Base-by-base conservation (phyloP, 2,329 filamentous ascomycete genomes). In the Fusarium decemcellulare region DNA sequence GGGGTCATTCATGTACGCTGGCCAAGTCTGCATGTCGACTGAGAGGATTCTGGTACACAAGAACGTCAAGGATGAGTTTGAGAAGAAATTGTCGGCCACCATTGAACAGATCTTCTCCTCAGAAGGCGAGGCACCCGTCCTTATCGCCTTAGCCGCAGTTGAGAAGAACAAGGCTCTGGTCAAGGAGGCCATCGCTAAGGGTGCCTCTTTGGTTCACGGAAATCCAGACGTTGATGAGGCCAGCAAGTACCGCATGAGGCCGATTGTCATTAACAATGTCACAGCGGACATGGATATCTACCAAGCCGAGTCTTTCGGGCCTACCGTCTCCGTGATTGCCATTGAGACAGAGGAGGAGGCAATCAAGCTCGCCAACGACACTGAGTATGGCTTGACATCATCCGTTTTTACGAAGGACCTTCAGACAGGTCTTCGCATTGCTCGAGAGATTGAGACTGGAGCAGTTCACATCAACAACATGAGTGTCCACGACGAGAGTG, bases 21-120 rank as follows among this genome's bases (percentile, higher is more conserved):
- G 94, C 0, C 94, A 97, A 81, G 89, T 96, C 47, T 97, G 94
- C 84, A 96, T 97, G 93, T 87, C 87, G 16, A 96, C 93, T 0
- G 93, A 97, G 81, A 88, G 90, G 30, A 91, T 96, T 34, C 73
- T 90, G 9, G 85, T 90, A 5, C 87, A 89, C 77, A 81, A 82
- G 62, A 78, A 80, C 23, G 69, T 90, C 43, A 78, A 75, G 9
- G 76, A 75, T 2, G 76, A 80, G n/a, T 90, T 90, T 63, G 82
- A 83, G 62, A 72, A 78, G 44, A 82, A 81, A 68, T 72, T 88
- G 5, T 74, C 76, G 11, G 77, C 68, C 4, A 76, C 83, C 16
- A 77, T 84, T 15, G 78, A 80, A 27, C 75, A 77, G 27, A 78
- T 87, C 48, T 85, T 84, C 63, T 80, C 83, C 3, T 83, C 90